phyloP scores from a whole-genome alignment of 208 protist genomes.

The Trypanosoma cruzi region DNA sequence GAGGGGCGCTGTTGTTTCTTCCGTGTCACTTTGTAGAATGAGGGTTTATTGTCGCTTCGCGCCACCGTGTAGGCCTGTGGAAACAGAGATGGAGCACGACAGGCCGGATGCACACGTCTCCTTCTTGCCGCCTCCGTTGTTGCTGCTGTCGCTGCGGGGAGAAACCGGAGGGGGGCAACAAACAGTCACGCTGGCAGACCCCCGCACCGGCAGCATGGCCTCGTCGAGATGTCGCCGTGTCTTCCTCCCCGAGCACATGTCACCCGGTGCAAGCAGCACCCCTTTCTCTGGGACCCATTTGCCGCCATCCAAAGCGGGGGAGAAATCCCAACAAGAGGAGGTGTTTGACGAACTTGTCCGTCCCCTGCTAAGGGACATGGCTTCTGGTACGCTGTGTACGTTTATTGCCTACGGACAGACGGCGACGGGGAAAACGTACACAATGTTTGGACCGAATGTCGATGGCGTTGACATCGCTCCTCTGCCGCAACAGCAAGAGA shows the following conservation, averaged over 20 bases:
- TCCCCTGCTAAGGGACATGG: constrained; percentile 9
- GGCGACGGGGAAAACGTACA: constrained; percentile 85
- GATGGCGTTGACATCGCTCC: not conserved
- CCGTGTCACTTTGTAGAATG: constrained; percentile 21
- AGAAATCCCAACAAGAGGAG: constrained; percentile 2
- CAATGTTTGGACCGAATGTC: constrained; percentile 55
- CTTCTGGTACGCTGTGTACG: constrained; percentile 16
- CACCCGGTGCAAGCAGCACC: not conserved
- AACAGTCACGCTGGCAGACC: constrained; percentile 13
- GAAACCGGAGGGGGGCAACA: not conserved
- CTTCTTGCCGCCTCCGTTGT: constrained; percentile 13
- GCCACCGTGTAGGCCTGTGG: constrained; percentile 9
- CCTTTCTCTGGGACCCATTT: not conserved
- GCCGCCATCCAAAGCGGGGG: not conserved
- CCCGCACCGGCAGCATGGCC: constrained; percentile 5
- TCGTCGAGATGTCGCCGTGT: constrained; percentile 19
- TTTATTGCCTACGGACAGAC: constrained; percentile 88
- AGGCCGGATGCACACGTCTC: not conserved
- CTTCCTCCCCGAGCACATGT: constrained; percentile 8
- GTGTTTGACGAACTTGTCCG: constrained; percentile 21
- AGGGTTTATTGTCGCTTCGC: constrained; percentile 70
- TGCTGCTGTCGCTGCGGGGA: constrained; percentile 30
- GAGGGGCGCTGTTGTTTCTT: not conserved
- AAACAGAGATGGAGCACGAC: not conserved
- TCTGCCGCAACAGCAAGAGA: not conserved